A percentile compares a stretch with the other conserved stretches of the same genome.
These are phyloP conservation scores for Lactarius akahatsu DNA, from an alignment of 768 basidiomycete genomes.

Conservation along the genomic window DNA sequence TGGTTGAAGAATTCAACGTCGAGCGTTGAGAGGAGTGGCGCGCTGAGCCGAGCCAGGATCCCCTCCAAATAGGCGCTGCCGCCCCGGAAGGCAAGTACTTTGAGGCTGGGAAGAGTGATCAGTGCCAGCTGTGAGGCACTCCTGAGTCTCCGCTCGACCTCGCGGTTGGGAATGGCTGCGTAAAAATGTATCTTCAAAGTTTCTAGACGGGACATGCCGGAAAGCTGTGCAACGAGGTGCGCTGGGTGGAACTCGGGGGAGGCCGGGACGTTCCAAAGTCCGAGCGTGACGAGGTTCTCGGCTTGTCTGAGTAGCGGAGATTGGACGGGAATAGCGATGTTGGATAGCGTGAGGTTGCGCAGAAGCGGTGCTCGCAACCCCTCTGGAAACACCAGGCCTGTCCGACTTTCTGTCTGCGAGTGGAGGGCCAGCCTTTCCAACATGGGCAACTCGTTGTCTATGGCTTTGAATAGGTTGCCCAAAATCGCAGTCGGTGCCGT, in stretches of 20 bases:
- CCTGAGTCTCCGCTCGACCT: neutral
- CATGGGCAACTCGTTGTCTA: slow-evolving; percentile 8
- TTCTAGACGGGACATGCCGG: slow-evolving; percentile 11
- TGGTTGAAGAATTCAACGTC: neutral
- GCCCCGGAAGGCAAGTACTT: neutral
- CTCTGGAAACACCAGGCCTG: neutral
- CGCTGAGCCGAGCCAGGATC: neutral
- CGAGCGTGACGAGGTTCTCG: neutral
- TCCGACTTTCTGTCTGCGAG: neutral
- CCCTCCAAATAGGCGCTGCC: neutral
- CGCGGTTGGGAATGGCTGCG: neutral
- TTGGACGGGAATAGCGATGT: neutral
- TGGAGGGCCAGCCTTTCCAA: neutral
- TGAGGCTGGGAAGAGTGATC: neutral
- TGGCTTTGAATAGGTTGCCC: neutral
- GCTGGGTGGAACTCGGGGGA: neutral
- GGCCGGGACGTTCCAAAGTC: neutral
- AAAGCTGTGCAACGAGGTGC: neutral
- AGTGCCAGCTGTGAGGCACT: neutral
- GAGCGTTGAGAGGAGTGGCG: neutral
- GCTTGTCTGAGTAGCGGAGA: neutral
- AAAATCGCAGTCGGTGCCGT: neutral
- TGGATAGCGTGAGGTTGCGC: slow-evolving; percentile 1
- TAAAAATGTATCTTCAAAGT: slow-evolving; percentile 2
- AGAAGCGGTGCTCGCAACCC: slow-evolving; percentile 1